phyloP scores from a whole-genome alignment of 2,329 filamentous ascomycete species.

The Teratosphaeria epicoccoides region DNA sequence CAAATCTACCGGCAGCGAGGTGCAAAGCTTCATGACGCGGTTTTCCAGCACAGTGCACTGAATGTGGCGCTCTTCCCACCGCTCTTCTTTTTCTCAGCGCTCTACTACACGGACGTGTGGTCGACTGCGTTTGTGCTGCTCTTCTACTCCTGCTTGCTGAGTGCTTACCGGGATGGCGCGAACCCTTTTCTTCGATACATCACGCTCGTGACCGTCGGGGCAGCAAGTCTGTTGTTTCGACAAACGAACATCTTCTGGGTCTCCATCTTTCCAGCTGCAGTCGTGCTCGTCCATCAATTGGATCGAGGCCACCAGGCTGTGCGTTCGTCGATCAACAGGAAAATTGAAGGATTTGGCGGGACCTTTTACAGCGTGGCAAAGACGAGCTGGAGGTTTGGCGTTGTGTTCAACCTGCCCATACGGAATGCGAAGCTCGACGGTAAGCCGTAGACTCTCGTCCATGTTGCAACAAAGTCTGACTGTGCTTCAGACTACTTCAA shows the following conservation, averaged over 20 bases:
- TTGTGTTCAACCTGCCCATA: constrained; percentile 42
- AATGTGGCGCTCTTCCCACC: constrained; percentile 81
- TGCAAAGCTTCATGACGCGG: constrained; percentile 6
- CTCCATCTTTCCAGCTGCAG: constrained; percentile 59
- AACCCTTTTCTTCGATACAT: constrained; percentile 9
- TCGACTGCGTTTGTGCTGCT: constrained; percentile 67
- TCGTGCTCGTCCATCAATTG: constrained; percentile 37
- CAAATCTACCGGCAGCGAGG: constrained; percentile 17
- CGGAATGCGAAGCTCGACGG: constrained; percentile 40
- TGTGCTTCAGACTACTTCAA: constrained; percentile 35
- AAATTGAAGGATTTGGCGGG: constrained; percentile 23
- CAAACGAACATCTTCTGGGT: constrained; percentile 99
- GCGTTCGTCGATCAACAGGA: constrained; percentile 22
- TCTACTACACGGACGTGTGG: constrained; percentile 90
- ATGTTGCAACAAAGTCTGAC: background rate
- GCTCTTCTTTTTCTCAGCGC: constrained; percentile 86
- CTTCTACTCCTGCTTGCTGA: constrained; percentile 48
- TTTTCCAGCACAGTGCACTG: constrained; percentile 48
- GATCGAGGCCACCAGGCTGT: constrained; percentile 41
- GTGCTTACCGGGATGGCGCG: constrained; percentile 20
- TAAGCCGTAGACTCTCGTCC: constrained; percentile 17
- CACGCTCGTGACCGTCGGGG: constrained; percentile 43
- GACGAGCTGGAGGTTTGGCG: constrained; percentile 30
- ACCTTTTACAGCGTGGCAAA: constrained; percentile 17
- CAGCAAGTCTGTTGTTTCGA: constrained; percentile 62